phyloP scores from a whole-genome alignment of 2,329 filamentous ascomycete species.

The Sclerotinia glacialis region DNA sequence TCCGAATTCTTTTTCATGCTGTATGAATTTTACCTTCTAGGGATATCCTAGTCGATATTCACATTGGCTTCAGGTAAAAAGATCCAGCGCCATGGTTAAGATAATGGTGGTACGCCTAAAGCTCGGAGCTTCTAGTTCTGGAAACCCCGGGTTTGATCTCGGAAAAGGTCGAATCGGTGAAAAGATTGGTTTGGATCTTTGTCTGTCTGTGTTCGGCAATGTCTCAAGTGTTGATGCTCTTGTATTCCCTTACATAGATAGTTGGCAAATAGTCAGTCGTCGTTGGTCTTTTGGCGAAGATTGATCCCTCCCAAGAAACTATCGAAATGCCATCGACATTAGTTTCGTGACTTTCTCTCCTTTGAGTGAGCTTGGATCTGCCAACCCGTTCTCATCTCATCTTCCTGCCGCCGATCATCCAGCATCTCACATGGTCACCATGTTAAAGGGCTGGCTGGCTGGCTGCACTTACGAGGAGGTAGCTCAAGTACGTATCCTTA shows the following conservation, averaged over 20 bases:
- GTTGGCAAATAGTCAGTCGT: background rate
- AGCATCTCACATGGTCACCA: constrained; percentile 1
- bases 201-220: background rate
- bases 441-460: background rate
- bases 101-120: constrained; percentile 2
- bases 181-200: background rate
- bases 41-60: background rate
- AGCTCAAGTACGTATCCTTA: background rate
- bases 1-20: background rate
- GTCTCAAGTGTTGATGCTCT: background rate
- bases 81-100: constrained; percentile 7
- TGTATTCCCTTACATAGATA: too few species aligned
- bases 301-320: background rate
- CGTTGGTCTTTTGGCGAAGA: background rate
- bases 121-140: background rate
- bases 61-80: background rate
- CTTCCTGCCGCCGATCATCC: constrained; percentile 6
- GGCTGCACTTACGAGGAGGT: background rate
- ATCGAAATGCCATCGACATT: background rate
- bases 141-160: background rate
- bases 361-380: constrained; percentile 8
- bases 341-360: constrained; percentile 15
- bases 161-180: constrained; percentile 1
- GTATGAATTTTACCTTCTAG: background rate
- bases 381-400: constrained; percentile 1